Evolutionary conservation across 2,329 filamentous ascomycete species (phyloP), one percentile per base, ranked within the genome.

Genomic region (Madurella mycetomatis): DNA sequence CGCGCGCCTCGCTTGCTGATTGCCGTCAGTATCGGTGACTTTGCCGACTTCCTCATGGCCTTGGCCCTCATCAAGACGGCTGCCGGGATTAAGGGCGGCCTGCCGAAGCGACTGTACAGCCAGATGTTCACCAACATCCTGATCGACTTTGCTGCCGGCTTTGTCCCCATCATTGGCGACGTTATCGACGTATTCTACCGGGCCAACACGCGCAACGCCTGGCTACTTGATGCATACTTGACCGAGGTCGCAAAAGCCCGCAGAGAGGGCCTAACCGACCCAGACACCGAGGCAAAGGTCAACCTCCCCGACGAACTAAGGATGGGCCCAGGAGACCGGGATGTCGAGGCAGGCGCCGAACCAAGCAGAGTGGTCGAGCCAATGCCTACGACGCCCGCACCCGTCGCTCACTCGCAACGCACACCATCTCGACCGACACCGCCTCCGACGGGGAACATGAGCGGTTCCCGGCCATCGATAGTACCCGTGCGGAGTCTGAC

Each of bases 91-190:
- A 87, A 95, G 49, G 89, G 88, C 47, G 89, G 88, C 13, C 80
- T 97, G 4, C 86, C 86, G 1, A 60, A 70, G 4, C 65, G 69
- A 9, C 71, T 92, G 47, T 77, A 81, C 53, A 69, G 80, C 30
- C 80, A 80, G 65, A 97, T 99, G 94, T 70, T 91, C 60, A 71
- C 91, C 66, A 95, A 96, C 71, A 82, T 96, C 53, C 64, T 79
- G 3, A 56, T 92, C 41, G 89, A 95, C 66, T 89, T 94, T 62
- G 68, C 80, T 39, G 75, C 92, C 34, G 90, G 89, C 5, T 72
- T 94, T 2, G 75, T 92, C 1, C 89, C 89, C 0, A 82, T 92
- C 58, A 58, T 90, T 0, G 89, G 89, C n/a, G 89, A 92, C 64
- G 56, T 92, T 2, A 80, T 78, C 40, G 89, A 94, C 65, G 86